phyloP scores from a whole-genome alignment of 1,284 basidiomycete species.

The Bjerkandera adusta region DNA sequence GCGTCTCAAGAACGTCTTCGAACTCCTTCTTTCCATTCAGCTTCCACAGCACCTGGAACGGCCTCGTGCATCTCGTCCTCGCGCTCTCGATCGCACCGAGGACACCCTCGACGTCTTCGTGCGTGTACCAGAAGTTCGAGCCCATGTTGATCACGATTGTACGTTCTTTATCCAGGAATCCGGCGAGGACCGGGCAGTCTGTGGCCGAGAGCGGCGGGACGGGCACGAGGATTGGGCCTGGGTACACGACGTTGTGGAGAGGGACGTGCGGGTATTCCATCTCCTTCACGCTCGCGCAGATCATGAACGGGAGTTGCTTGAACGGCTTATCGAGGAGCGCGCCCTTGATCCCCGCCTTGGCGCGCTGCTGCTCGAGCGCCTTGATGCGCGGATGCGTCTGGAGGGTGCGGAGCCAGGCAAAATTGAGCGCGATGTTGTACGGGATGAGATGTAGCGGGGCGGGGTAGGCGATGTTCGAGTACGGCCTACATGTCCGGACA shows the following conservation, averaged over 20 bases:
- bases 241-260: conserved; percentile 12
- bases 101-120: conserved; percentile 10
- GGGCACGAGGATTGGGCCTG: conserved; percentile 15
- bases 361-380: conserved; percentile 9
- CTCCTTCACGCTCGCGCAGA: conserved; percentile 15
- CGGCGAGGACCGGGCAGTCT: conserved; percentile 11
- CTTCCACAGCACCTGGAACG: conserved; percentile 21
- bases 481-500: conserved; percentile 5
- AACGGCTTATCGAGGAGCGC: conserved; percentile 11
- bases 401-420: conserved; percentile 9
- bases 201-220: conserved; percentile 7
- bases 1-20: conserved; percentile 6
- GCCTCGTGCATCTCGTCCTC: conserved; percentile 1
- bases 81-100: conserved; percentile 10
- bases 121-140: conserved; percentile 17
- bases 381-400: conserved; percentile 11
- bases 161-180: conserved; percentile 11
- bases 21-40: conserved; percentile 15
- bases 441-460: conserved; percentile 13
- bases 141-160: conserved; percentile 19
- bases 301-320: conserved; percentile 12
- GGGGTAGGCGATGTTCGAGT: conserved; percentile 15
- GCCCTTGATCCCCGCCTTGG: conserved; percentile 14
- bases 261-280: conserved; percentile 16
- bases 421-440: conserved; percentile 14